Percentiles rank a stretch among this genome's conserved stretches.
Conservation (phyloP, 768 basidiomycete species). For the Mycena vitilis region DNA sequence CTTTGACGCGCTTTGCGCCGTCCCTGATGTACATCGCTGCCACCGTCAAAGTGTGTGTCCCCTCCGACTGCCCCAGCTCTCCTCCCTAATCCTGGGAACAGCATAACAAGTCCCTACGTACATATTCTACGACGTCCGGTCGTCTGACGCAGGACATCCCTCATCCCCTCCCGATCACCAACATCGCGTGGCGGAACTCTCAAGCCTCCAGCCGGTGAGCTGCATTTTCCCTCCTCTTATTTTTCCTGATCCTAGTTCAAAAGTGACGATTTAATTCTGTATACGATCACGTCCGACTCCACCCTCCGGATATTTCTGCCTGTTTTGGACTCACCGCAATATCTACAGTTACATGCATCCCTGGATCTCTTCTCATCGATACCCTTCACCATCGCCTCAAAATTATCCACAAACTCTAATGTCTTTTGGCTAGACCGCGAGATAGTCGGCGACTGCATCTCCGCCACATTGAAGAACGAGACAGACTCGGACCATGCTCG, state of each 20-base stretch:
- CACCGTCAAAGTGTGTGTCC: constrained; percentile 62
- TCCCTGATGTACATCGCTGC: constrained; percentile 81
- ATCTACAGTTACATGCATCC: constrained; percentile 86
- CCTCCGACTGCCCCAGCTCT: not conserved
- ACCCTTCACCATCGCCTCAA: constrained; percentile 51
- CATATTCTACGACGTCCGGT: constrained; percentile 81
- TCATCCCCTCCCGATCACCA: constrained; percentile 80
- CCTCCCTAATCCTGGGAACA: constrained; percentile 42
- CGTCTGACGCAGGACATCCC: constrained; percentile 73
- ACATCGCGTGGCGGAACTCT: constrained; percentile 80
- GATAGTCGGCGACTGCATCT: constrained; percentile 62
- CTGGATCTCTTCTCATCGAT: constrained; percentile 78
- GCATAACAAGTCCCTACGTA: constrained; percentile 68
- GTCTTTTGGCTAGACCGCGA: constrained; percentile 80
- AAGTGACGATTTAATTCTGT: constrained; percentile 83
- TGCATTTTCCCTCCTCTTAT: constrained; percentile 23
- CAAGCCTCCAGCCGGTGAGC: constrained; percentile 73
- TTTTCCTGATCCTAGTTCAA: constrained; percentile 5
- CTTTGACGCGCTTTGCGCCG: constrained; percentile 74
- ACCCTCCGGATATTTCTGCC: constrained; percentile 88
- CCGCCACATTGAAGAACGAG: constrained; percentile 50
- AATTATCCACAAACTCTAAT: constrained; percentile 54
- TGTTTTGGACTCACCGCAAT: constrained; percentile 86
- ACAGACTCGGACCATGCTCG: constrained; percentile 57
- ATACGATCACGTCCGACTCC: constrained; percentile 86